Base-by-base conservation (phyloP, 1,139 yeast genomes). In the Candida sanyaensis region DNA sequence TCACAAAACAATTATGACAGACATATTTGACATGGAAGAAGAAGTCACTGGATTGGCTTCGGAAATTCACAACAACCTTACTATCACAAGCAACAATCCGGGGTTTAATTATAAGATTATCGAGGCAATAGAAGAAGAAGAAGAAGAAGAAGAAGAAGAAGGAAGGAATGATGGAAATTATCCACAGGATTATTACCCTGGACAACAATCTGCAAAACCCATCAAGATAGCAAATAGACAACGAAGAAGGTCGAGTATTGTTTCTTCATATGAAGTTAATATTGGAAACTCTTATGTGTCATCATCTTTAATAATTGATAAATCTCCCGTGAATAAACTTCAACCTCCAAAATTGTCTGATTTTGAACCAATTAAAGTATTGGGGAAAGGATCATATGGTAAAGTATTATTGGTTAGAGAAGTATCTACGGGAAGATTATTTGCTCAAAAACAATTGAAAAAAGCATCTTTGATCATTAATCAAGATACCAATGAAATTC, bases 371-470 rank as follows among this genome's bases (percentile, higher is more conserved):
- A 68, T 91, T 9, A 86, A 84, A 63, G 95, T 90, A 0, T 71
- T 91, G n/a, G 97, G 97, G 0, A 82, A 84, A 53, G 97, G 97
- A 3, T 91, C 96, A 1, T 91, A 89, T 59, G 97, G 98, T 5
- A 90, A 89, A 62, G 98, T 91, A 2, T 62, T 89, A 21, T 68
- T 91, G 9, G 97, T 91, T 0, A 78, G 84, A 47, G 92, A 89
- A 60, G 66, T 64, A 45, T 58, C 78, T 7, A 83, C 90, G 0
- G 88, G 88, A 0, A 77, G 80, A 52, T 68, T 91, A 10, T 92
- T 83, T 71, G 97, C 98, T 0, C 96, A 88, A 71, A 91, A 92
- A 61, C 96, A 91, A 60, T 73, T 91, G 57, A 85, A 83, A 56
- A 91, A 92, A 64, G 96, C 96, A 3, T 67, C 69, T 51, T 63